Percentiles rank a stretch among this genome's conserved stretches.
Conservation (phyloP, 495 filamentous ascomycete genomes). For the Pseudotulostoma volvatum region DNA sequence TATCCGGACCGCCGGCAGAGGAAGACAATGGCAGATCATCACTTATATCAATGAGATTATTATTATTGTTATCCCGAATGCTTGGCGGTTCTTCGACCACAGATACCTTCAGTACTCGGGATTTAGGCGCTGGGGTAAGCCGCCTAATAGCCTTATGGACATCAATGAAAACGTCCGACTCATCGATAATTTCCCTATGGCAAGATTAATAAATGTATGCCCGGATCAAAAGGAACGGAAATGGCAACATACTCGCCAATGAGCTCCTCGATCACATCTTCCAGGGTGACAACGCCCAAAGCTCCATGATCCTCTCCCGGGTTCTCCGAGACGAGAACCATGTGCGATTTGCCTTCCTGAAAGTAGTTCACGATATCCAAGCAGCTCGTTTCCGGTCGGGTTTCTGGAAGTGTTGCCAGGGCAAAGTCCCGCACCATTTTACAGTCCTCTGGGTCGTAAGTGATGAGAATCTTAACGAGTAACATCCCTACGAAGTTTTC, state of each 20-base stretch:
- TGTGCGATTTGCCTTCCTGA: constrained; percentile 96
- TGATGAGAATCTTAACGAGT: constrained; percentile 94
- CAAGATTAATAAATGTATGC: constrained; percentile 8
- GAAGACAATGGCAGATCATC: not conserved
- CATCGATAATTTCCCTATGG: constrained; percentile 59
- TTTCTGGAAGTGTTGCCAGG: constrained; percentile 86
- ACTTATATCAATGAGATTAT: not conserved
- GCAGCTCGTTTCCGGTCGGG: constrained; percentile 84
- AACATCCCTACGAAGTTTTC: constrained; percentile 94
- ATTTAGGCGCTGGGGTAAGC: constrained; percentile 47
- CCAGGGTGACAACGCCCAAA: constrained; percentile 82
- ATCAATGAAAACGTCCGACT: constrained; percentile 92
- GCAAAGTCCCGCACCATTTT: constrained; percentile 76
- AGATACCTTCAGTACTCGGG: constrained; percentile 41
- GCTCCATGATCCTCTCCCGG: constrained; percentile 82
- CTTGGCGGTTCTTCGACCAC: constrained; percentile 33
- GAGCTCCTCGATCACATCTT: constrained; percentile 95
- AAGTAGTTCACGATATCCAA: constrained; percentile 98
- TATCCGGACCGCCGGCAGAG: not conserved
- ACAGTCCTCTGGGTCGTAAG: constrained; percentile 89
- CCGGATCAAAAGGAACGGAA: not conserved
- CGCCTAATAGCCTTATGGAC: constrained; percentile 92
- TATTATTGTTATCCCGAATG: constrained; percentile 10
- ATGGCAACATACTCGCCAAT: constrained; percentile 71
- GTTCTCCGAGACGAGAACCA: constrained; percentile 86